Conservation (phyloP, 768 basidiomycete species). For the Russula griseocarnosa region DNA sequence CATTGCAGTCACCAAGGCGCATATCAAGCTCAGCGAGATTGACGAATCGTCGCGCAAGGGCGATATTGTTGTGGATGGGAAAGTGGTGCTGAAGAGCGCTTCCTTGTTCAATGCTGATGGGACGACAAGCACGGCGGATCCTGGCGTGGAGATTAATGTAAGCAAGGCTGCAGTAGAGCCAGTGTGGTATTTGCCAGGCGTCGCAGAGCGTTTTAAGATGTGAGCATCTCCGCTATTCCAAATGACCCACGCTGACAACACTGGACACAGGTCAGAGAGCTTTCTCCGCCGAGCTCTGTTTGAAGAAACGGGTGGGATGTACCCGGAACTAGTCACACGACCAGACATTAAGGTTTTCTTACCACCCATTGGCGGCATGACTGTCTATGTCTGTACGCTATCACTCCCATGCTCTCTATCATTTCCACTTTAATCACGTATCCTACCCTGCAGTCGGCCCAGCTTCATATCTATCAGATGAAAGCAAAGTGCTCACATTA, state of each 20-base stretch:
- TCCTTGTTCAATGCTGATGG: constrained; percentile 65
- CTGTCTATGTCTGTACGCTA: constrained; percentile 82
- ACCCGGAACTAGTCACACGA: constrained; percentile 91
- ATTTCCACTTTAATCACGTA: not conserved
- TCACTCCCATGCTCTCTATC: not conserved
- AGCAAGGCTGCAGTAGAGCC: constrained; percentile 95
- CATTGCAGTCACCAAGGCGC: constrained; percentile 88
- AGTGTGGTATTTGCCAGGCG: constrained; percentile 92
- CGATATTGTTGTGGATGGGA: constrained; percentile 72
- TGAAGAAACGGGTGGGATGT: constrained; percentile 95
- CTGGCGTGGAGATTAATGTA: constrained; percentile 84
- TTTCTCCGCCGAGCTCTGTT: constrained; percentile 87
- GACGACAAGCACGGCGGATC: constrained; percentile 48
- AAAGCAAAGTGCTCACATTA: constrained; percentile 74
- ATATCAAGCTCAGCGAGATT: constrained; percentile 91
- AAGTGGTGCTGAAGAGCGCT: constrained; percentile 66
- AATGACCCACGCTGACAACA: not conserved
- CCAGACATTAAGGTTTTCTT: constrained; percentile 95
- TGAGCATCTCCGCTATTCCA: constrained; percentile 38
- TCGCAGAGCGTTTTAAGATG: constrained; percentile 94
- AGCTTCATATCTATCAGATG: constrained; percentile 71
- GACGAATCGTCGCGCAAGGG: constrained; percentile 77
- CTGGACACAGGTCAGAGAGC: constrained; percentile 62
- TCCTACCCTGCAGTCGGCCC: constrained; percentile 59
- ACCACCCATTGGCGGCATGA: constrained; percentile 87